Evolutionary conservation across 2,329 filamentous ascomycete genomes (phyloP).

Genomic region (Botrytis pseudocinerea): DNA sequence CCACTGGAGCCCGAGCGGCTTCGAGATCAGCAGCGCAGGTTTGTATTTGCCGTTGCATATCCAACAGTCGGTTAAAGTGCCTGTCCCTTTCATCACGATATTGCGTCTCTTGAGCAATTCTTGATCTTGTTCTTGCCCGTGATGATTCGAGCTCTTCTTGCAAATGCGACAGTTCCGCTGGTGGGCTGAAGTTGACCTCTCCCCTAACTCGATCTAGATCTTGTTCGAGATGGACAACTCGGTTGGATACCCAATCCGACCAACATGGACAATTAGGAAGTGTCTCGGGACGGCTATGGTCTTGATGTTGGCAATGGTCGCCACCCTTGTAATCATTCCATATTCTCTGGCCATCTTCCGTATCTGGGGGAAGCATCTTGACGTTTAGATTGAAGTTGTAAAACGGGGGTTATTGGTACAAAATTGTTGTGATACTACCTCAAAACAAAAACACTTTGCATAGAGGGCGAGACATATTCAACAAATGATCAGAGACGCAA

Average conservation of each 20-base stretch:
- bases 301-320: neutral
- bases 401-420: too few relatives aligned
- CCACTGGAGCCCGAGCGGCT: neutral
- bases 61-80: constrained; percentile 18
- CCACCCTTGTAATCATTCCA: neutral
- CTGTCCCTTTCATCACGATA: constrained; percentile 20
- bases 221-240: neutral
- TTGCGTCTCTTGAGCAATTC: constrained; percentile 10
- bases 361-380: constrained; percentile 4
- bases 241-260: constrained; percentile 1
- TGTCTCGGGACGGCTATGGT: neutral
- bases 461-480: neutral
- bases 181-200: neutral
- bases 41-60: constrained; percentile 19
- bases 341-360: neutral
- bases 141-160: neutral
- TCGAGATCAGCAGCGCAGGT: constrained; percentile 16
- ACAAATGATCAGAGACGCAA: neutral
- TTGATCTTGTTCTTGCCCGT: constrained; percentile 1
- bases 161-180: neutral
- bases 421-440: neutral
- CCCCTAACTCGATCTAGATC: neutral
- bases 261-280: constrained; percentile 6
- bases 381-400: neutral
- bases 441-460: neutral